Base-by-base conservation (phyloP, 2,329 filamentous ascomycete genomes). In the Alternaria solani region DNA sequence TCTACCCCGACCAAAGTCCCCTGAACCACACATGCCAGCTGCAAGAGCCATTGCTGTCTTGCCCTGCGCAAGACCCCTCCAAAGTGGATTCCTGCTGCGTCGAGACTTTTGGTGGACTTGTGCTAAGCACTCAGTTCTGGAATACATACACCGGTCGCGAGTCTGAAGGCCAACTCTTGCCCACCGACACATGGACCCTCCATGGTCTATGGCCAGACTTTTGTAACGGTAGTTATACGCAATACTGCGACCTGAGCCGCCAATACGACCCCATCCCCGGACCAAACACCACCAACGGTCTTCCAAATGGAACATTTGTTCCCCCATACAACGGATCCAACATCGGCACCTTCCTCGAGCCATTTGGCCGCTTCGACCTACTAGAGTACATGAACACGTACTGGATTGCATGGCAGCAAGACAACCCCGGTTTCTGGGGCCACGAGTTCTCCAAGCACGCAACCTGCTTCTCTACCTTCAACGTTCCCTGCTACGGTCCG, bases 391-490 rank as follows among this genome's bases (percentile, higher is more conserved):
- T 91, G 88, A 86, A 88, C 71, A 87, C 83, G 69, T 84, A 83
- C 82, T 91, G 88, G 89, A 82, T 89, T 65, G 83, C 83, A 48
- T 86, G 86, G 65, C 79, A 79, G 61, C 82, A 84, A 49, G 81
- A 84, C 14, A 90, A 88, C 77, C 74, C 79, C 51, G 81, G 84
- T 34, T 86, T 91, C 78, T 90, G 88, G 88, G 88, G 78, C 39
- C 88, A 90, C 79, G 88, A 90, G 72, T 90, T 88, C 80, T 84
- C 81, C 78, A 90, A 90, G 80, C 88, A 89, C 76, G 88, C 84
- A 3, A 90, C 88, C 14, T 91, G 88, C 81, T 90, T 81, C 80
- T 87, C 84, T 47, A 89, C 85, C 61, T 90, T 91, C 71, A 87
- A 90, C 70, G 77, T 82, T 6, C 83, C 86, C 30, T 91, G 89